Percentiles rank a stretch among this genome's conserved stretches.
Evolutionary conservation across 2,329 filamentous ascomycete species (phyloP).

Genomic region (Cercospora sojina): DNA sequence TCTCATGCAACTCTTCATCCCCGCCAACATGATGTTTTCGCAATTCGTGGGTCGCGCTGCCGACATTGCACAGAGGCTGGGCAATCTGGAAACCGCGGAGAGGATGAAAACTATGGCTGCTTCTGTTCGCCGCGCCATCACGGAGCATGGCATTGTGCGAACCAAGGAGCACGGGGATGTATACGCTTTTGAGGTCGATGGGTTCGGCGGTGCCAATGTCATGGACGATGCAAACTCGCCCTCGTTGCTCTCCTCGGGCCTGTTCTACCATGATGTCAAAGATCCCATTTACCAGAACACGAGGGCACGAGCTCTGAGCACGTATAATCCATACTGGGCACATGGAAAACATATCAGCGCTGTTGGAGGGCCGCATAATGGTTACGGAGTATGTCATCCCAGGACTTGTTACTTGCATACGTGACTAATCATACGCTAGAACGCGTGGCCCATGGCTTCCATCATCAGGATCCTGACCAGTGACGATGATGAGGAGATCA

Average conservation of each 20-base stretch:
- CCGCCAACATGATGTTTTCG: slow-evolving; percentile 67
- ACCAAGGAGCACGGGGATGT: slow-evolving; percentile 41
- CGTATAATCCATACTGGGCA: slow-evolving; percentile 50
- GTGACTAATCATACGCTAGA: neutral
- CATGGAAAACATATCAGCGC: slow-evolving; percentile 48
- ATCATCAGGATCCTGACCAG: slow-evolving; percentile 51
- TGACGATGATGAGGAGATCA: slow-evolving; percentile 47
- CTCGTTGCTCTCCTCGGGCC: slow-evolving; percentile 51
- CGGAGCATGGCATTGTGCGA: slow-evolving; percentile 40
- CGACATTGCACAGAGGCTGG: slow-evolving; percentile 40
- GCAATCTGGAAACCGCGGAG: slow-evolving; percentile 28
- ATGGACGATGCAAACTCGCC: slow-evolving; percentile 73
- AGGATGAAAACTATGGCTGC: slow-evolving; percentile 18
- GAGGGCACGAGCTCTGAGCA: slow-evolving; percentile 43
- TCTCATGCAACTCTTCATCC: slow-evolving; percentile 50
- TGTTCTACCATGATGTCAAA: slow-evolving; percentile 25
- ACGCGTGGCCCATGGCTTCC: slow-evolving; percentile 41
- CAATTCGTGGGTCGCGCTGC: slow-evolving; percentile 57
- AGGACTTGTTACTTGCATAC: slow-evolving; percentile 43
- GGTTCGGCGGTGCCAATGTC: slow-evolving; percentile 49
- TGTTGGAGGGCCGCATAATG: slow-evolving; percentile 49
- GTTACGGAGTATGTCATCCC: slow-evolving; percentile 33
- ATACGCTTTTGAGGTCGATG: slow-evolving; percentile 50
- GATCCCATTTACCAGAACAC: slow-evolving; percentile 47
- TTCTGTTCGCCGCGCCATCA: slow-evolving; percentile 14